Base-by-base conservation (phyloP, 495 filamentous ascomycete genomes). In the Lasiosphaeriaceae sp. region DNA sequence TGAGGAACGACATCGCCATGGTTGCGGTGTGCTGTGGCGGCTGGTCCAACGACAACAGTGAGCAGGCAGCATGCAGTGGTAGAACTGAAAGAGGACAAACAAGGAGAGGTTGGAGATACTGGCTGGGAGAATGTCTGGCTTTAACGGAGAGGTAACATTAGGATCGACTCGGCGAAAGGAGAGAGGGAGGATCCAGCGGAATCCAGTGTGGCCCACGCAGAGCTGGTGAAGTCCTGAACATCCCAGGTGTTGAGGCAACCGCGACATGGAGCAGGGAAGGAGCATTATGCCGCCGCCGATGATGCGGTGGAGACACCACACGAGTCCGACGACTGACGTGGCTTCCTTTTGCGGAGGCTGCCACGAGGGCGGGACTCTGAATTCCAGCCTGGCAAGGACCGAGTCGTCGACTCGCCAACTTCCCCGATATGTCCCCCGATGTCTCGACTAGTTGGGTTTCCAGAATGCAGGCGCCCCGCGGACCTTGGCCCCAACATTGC, bases 1-100 rank as follows among this genome's bases (percentile, higher is more conserved):
- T 55, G 41, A 55, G 17, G 41, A 55, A 47, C 43, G 23, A 22
- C 52, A 55, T 54, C 3, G 6, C 43, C 20, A 9, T 35, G 19
- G 17, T 47, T 19, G 22, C 45, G 20, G 16, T 34, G 16, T 14
- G 21, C 17, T n/a, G 14, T 29, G 7, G 39, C 6, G 39, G 51
- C 1, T 39, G 51, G 45, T 31, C 26, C 16, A 26, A 43, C 35
- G 21, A 26, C 14, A 45, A 20, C n/a, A 26, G 24, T 41, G n/a
- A n/a, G n/a, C n/a, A 20, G 31, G 9, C 8, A 12, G 39, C 3
- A 43, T 17, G 7, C 5, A 17, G 39, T 12, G 14, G 12, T 4
- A 43, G 39, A 17, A n/a, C 39, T 6, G 3, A n/a, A 43, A 43
- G 39, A 14, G 9, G 14, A 43, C 39, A 43, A 31, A 31, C 26